phyloP scores from a whole-genome alignment of 257 asterid genomes.

The Euphrasia confusa region DNA sequence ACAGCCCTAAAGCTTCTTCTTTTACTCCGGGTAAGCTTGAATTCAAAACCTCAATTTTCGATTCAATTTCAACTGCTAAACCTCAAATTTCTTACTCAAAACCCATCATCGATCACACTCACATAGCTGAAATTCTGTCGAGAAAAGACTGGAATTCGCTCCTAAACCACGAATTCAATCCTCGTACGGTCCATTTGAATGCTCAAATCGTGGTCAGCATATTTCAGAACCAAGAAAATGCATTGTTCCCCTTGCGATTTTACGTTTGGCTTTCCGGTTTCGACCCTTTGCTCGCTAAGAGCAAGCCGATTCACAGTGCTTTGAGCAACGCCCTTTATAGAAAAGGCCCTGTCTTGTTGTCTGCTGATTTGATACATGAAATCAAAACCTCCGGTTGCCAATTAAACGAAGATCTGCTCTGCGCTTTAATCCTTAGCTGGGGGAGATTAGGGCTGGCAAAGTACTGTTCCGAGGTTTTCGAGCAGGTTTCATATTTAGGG shows the following conservation, averaged over 20 bases:
- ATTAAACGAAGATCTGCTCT: slow-evolving; percentile 60
- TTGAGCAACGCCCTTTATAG: slow-evolving; percentile 55
- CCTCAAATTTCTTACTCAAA: slow-evolving; percentile 25
- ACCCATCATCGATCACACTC: slow-evolving; percentile 48
- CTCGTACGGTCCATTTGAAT: slow-evolving; percentile 38
- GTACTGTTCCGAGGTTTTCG: slow-evolving; percentile 72
- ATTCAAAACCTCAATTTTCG: slow-evolving; percentile 26
- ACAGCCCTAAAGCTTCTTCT: slow-evolving; percentile 25
- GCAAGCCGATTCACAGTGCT: slow-evolving; percentile 47
- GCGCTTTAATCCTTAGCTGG: slow-evolving; percentile 75
- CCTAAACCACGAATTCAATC: slow-evolving; percentile 60
- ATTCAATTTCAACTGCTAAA: slow-evolving; percentile 34
- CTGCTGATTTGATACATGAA: slow-evolving; percentile 64
- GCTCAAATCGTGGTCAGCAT: slow-evolving; percentile 47
- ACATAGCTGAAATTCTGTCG: slow-evolving; percentile 48
- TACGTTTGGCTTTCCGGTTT: slow-evolving; percentile 60
- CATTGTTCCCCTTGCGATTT: slow-evolving; percentile 55
- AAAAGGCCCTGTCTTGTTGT: slow-evolving; percentile 74
- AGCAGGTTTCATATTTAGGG: slow-evolving; percentile 81
- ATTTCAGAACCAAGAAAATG: slow-evolving; percentile 75
- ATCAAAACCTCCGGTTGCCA: slow-evolving; percentile 53
- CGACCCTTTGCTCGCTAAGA: slow-evolving; percentile 42
- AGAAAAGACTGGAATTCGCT: slow-evolving; percentile 82
- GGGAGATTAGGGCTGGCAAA: slow-evolving; percentile 85
- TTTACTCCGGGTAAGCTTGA: slow-evolving; percentile 41